Conservation (phyloP, 768 basidiomycete species). For the Tylopilus sp. region DNA sequence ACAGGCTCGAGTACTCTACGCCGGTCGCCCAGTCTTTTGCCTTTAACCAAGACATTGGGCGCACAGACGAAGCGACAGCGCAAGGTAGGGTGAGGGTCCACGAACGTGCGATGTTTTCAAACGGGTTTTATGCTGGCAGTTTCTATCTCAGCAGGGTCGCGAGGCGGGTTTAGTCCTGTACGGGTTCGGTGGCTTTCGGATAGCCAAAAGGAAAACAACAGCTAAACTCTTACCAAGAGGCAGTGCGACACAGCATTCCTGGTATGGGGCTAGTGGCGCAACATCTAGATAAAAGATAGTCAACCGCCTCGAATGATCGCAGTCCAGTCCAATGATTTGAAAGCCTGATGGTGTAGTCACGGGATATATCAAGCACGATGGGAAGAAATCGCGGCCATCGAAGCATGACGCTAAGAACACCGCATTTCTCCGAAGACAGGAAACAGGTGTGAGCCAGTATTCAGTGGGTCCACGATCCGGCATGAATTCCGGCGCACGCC, state of each 20-base stretch:
- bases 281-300: slow-evolving; percentile 13
- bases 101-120: background rate
- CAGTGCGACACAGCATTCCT: slow-evolving; percentile 14
- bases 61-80: background rate
- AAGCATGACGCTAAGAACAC: background rate
- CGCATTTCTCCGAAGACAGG: background rate
- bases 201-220: slow-evolving; percentile 14
- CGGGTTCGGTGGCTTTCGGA: background rate
- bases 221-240: background rate
- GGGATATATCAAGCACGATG: background rate
- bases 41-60: slow-evolving; percentile 31
- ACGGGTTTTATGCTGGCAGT: slow-evolving; percentile 14
- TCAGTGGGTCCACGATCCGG: background rate
- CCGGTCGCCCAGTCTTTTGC: slow-evolving; percentile 29
- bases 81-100: background rate
- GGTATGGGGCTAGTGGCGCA: background rate
- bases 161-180: slow-evolving; percentile 1
- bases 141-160: slow-evolving; percentile 19
- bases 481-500: background rate
- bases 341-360: background rate
- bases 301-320: background rate
- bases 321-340: background rate
- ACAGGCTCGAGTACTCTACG: slow-evolving; percentile 34
- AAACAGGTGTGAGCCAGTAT: background rate
- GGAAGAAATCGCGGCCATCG: background rate